These are phyloP conservation scores for Thyridium curvatum DNA, from an alignment of 2,329 filamentous ascomycete genomes.

Conservation along the genomic window DNA sequence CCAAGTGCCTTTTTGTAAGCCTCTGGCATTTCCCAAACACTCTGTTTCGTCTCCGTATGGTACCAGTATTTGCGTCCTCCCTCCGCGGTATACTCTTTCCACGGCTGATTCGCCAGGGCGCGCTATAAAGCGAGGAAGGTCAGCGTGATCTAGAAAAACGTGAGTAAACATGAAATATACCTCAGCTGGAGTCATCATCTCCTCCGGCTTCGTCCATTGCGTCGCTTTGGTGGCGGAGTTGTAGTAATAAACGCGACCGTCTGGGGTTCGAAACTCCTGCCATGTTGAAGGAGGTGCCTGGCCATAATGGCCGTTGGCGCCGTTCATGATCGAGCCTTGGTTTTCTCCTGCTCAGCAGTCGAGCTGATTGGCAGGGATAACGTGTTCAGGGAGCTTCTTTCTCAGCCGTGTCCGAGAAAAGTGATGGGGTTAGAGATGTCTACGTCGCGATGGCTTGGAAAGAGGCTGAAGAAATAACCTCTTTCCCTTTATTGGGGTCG, in stretches of 20 bases:
- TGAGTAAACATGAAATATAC: slow-evolving; percentile 35
- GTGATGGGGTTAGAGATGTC: no score
- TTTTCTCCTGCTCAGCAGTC: no score
- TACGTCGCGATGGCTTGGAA: no score
- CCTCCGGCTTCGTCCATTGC: slow-evolving; percentile 90
- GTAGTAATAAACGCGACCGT: slow-evolving; percentile 88
- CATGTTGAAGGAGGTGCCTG: slow-evolving; percentile 49
- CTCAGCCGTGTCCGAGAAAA: no score
- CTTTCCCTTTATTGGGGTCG: no score
- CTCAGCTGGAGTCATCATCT: slow-evolving; percentile 78
- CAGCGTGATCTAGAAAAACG: slow-evolving; percentile 8
- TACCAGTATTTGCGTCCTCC: slow-evolving; percentile 93
- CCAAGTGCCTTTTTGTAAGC: slow-evolving; percentile 70
- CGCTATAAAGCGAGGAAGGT: slow-evolving; percentile 44
- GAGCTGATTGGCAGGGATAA: no score
- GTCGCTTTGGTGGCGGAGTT: slow-evolving; percentile 80
- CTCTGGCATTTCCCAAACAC: slow-evolving; percentile 91
- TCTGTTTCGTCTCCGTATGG: slow-evolving; percentile 85
- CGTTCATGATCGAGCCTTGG: slow-evolving; percentile 44
- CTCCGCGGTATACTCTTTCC: slow-evolving; percentile 86
- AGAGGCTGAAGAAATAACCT: no score
- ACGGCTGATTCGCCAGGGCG: slow-evolving; percentile 74
- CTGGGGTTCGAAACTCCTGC: slow-evolving; percentile 75
- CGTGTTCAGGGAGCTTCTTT: no score
- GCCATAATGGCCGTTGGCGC: slow-evolving; percentile 39